Evolutionary conservation across 1,284 basidiomycete genomes (phyloP).

Genomic region (Chalciporus piperatoides): DNA sequence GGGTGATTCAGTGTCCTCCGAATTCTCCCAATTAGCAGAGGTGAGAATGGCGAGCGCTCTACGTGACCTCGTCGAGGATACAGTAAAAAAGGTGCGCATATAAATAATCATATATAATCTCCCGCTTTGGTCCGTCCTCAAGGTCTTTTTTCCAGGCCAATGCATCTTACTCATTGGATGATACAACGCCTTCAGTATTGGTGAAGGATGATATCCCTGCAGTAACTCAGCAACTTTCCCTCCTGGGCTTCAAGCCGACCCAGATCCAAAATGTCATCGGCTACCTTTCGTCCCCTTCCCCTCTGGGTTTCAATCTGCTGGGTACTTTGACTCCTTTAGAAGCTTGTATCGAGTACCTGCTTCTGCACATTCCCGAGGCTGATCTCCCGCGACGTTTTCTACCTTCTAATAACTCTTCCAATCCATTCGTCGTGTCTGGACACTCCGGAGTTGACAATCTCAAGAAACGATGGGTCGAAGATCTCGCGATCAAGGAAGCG

Average conservation of each 20-base stretch:
- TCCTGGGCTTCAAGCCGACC: constrained; percentile 52
- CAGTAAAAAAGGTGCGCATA: constrained; percentile 65
- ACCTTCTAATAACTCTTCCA: constrained; percentile 62
- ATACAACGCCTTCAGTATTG: constrained; percentile 43
- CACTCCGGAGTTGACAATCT: constrained; percentile 63
- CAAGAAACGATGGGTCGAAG: constrained; percentile 77
- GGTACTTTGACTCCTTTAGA: constrained; percentile 50
- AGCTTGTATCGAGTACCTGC: constrained; percentile 71
- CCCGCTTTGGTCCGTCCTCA: background rate
- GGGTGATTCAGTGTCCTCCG: constrained; percentile 32
- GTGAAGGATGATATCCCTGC: constrained; percentile 42
- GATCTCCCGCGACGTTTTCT: constrained; percentile 67
- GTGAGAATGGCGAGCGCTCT: constrained; percentile 80
- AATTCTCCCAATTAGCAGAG: constrained; percentile 71
- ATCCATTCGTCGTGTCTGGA: constrained; percentile 60
- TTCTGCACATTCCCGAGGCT: constrained; percentile 75
- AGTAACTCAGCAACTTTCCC: constrained; percentile 45
- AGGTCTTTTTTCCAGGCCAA: constrained; percentile 40
- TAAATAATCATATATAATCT: background rate
- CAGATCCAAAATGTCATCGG: constrained; percentile 49
- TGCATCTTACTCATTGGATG: constrained; percentile 49
- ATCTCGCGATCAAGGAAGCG: constrained; percentile 78
- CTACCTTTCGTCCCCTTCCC: constrained; percentile 53
- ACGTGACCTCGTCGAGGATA: constrained; percentile 78
- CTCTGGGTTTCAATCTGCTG: constrained; percentile 50